Evolutionary conservation across 1,139 yeast genomes (phyloP).

Genomic region (Hemisphaericaspora xylanilytica): DNA sequence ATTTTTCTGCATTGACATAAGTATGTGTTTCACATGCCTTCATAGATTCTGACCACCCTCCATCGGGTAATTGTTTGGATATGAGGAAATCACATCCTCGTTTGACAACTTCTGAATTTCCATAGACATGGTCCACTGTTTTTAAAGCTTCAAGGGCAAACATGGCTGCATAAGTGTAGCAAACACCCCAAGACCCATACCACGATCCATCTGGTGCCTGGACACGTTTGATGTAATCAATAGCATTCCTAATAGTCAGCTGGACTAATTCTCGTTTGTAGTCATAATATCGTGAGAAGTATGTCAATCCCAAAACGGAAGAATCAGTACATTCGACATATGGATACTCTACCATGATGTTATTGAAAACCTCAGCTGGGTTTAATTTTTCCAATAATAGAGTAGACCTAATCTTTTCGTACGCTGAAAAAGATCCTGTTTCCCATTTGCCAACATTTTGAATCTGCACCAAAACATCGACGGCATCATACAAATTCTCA

Average conservation of each 20-base stretch:
- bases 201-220: conserved; percentile 88
- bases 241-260: conserved; percentile 68
- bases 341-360: conserved; percentile 97
- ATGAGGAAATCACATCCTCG: conserved; percentile 85
- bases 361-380: conserved; percentile 97
- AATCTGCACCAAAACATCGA: conserved; percentile 59
- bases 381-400: conserved; percentile 73
- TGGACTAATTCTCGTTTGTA: conserved; percentile 68
- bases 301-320: conserved; percentile 81
- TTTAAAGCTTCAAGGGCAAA: conserved; percentile 92
- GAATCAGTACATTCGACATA: conserved; percentile 98
- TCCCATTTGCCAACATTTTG: conserved; percentile 81
- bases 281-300: conserved; percentile 62
- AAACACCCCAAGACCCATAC: conserved; percentile 99
- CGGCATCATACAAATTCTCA: conserved; percentile 56
- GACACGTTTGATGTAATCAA: conserved; percentile 61
- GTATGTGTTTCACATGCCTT: conserved; percentile 78
- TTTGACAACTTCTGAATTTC: conserved; percentile 58
- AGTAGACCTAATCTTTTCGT: conserved; percentile 83
- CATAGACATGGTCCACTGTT: conserved; percentile 64
- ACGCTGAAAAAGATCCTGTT: conserved; percentile 89
- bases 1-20: conserved; percentile 58
- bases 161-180: conserved; percentile 96
- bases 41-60: conserved; percentile 97
- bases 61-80: conserved; percentile 74